Percentiles rank a stretch among this genome's conserved stretches.
Conservation (phyloP, 805 yeast genomes). For the Saturnispora bothae region DNA sequence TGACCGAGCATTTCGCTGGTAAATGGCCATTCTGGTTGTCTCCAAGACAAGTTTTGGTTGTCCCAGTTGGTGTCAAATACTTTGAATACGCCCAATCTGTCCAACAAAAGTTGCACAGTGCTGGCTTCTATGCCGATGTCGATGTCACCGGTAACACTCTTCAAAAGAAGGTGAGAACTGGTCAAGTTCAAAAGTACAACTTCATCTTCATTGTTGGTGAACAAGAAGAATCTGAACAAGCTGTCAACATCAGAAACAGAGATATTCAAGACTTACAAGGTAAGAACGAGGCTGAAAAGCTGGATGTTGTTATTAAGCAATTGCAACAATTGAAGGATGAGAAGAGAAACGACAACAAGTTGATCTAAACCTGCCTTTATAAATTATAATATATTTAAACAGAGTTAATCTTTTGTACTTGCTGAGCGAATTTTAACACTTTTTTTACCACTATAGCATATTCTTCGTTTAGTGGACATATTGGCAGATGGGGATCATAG, state of each 20-base stretch:
- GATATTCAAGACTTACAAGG: constrained; percentile 88
- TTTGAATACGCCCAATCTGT: constrained; percentile 82
- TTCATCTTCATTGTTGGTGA: constrained; percentile 96
- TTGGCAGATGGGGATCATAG: no score
- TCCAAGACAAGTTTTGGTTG: constrained; percentile 95
- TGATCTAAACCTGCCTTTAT: constrained; percentile 12
- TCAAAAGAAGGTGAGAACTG: constrained; percentile 96
- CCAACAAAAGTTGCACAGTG: constrained; percentile 53
- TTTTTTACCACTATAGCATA: no score
- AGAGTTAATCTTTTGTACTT: no score
- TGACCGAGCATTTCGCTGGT: constrained; percentile 97
- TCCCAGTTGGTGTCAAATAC: constrained; percentile 94
- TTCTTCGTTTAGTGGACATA: no score
- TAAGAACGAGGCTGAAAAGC: constrained; percentile 73
- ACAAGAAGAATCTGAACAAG: constrained; percentile 66
- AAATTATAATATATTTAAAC: no score
- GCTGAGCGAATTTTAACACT: no score
- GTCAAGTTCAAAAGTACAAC: constrained; percentile 90
- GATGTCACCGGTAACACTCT: constrained; percentile 92
- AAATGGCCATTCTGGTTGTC: constrained; percentile 99
- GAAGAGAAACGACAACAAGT: constrained; percentile 62
- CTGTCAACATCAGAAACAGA: constrained; percentile 95
- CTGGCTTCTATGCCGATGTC: constrained; percentile 84
- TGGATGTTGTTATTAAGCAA: constrained; percentile 63
- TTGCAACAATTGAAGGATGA: constrained; percentile 57